These are phyloP conservation scores for Tolypocladium paradoxum DNA, from an alignment of 2,329 filamentous ascomycete species.

Conservation along the genomic window DNA sequence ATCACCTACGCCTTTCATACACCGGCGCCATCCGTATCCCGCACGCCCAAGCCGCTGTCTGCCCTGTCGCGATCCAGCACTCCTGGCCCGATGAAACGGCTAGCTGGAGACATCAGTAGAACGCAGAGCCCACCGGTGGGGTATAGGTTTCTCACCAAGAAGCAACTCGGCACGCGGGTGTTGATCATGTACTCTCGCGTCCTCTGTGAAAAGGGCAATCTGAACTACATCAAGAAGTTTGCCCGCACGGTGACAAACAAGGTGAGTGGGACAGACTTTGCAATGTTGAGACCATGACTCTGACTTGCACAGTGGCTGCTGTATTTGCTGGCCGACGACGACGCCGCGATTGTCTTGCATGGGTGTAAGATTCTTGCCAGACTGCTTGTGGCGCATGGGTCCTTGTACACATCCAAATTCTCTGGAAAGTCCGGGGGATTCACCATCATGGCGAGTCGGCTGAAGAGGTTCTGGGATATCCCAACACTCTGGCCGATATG, in stretches of 20 bases:
- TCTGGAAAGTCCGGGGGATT: slow-evolving; percentile 77
- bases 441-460: slow-evolving; percentile 66
- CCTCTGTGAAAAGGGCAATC: slow-evolving; percentile 62
- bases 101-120: slow-evolving; percentile 23
- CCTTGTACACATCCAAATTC: slow-evolving; percentile 76
- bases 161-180: slow-evolving; percentile 63
- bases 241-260: slow-evolving; percentile 92
- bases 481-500: slow-evolving; percentile 78
- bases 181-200: slow-evolving; percentile 68
- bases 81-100: slow-evolving; percentile 25
- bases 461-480: slow-evolving; percentile 84
- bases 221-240: slow-evolving; percentile 70
- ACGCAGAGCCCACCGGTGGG: slow-evolving; percentile 17
- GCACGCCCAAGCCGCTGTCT: slow-evolving; percentile 38
- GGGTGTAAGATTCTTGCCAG: slow-evolving; percentile 76
- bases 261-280: slow-evolving; percentile 32
- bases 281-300: background rate
- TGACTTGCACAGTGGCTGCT: slow-evolving; percentile 61
- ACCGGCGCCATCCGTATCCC: slow-evolving; percentile 33
- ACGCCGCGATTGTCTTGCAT: slow-evolving; percentile 70
- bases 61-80: slow-evolving; percentile 29
- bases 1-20: slow-evolving; percentile 83
- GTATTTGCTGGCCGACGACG: slow-evolving; percentile 79
- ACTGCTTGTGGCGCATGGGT: slow-evolving; percentile 71
- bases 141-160: slow-evolving; percentile 42